Percentiles rank a stretch among this genome's conserved stretches.
Evolutionary conservation across 2,329 filamentous ascomycete species (phyloP).

Genomic region (Trichoderma atrobrunneum): DNA sequence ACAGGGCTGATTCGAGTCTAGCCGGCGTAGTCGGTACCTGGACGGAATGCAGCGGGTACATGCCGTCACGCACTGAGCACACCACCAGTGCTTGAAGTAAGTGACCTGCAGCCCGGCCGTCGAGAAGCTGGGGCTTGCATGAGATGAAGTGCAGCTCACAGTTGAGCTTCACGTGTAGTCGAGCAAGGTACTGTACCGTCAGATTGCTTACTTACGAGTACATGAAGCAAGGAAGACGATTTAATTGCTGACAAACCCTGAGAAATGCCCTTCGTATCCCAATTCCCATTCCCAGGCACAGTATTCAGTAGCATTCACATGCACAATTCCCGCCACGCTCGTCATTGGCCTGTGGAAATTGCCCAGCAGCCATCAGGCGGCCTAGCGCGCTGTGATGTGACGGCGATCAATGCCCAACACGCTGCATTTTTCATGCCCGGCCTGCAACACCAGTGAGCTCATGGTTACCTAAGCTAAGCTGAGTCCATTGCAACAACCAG

Average conservation of each 20-base stretch:
- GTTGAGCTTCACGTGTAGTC: background rate
- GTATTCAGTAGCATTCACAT: background rate
- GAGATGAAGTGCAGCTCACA: background rate
- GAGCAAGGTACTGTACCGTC: too few species aligned
- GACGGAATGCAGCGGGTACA: background rate
- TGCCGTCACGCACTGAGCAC: background rate
- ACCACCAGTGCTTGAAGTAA: background rate
- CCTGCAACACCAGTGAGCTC: background rate
- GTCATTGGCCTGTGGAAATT: constrained; percentile 16
- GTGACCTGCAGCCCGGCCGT: background rate
- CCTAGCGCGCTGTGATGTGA: background rate
- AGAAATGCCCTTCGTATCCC: background rate
- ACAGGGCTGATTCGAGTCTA: background rate
- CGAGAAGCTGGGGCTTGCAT: constrained; percentile 7
- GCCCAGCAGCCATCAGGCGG: background rate
- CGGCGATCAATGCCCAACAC: constrained; percentile 5
- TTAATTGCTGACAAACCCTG: background rate
- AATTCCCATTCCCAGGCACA: background rate
- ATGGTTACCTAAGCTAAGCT: background rate
- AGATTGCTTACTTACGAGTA: too few species aligned
- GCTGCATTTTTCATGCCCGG: background rate
- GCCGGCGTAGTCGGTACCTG: background rate
- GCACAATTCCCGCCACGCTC: background rate
- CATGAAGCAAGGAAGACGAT: background rate
- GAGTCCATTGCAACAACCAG: background rate